Evolutionary conservation across 2,329 filamentous ascomycete species (phyloP), one percentile per base, ranked within the genome.

Genomic region (Zarea fungicola): DNA sequence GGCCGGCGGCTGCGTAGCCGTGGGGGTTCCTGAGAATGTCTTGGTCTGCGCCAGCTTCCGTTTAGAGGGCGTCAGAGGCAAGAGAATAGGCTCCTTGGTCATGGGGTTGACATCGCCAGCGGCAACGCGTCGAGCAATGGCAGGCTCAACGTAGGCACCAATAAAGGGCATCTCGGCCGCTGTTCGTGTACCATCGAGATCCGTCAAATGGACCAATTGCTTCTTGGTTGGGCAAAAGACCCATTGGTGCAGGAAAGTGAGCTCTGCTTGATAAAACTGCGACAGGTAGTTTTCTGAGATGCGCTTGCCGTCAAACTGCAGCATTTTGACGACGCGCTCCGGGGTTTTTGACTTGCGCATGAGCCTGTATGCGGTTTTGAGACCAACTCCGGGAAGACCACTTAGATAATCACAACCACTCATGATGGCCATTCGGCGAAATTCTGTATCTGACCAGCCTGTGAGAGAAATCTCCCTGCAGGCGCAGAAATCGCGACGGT

Each of bases 351-450:
- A 81, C 65, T 95, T 96, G 52, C 92, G 83, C 51, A 99, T 78
- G 72, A 93, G 81, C 37, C 90, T 84, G 66, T 99, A 87, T 1
- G 93, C 92, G 6, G 91, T 97, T 73, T 96, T 97, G 49, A 99
- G 67, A 0, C 93, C 93, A 67, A 99, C 82, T 43, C 86, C 86
- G 49, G 82, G 84, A 53, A 99, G 87, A 51, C 86, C 87, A 3
- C 84, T 74, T n/a, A 97, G 77, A 65, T 99, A 99, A 64, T 99
- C 93, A 63, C 93, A 99, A 7, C 93, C 93, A 62, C 90, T 96
- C 52, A 99, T 71, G 56, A 99, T 99, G 34, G 91, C 89, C 93
- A 99, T 99, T 46, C 83, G 84, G 51, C 93, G 81, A 60, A 99
- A 99, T 57, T 96, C 89, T 9, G 77, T 75, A 64, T 97, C 92